Evolutionary conservation across 2,329 filamentous ascomycete species (phyloP), one percentile per base, ranked within the genome.

Genomic region (Cladophialophora exuberans): DNA sequence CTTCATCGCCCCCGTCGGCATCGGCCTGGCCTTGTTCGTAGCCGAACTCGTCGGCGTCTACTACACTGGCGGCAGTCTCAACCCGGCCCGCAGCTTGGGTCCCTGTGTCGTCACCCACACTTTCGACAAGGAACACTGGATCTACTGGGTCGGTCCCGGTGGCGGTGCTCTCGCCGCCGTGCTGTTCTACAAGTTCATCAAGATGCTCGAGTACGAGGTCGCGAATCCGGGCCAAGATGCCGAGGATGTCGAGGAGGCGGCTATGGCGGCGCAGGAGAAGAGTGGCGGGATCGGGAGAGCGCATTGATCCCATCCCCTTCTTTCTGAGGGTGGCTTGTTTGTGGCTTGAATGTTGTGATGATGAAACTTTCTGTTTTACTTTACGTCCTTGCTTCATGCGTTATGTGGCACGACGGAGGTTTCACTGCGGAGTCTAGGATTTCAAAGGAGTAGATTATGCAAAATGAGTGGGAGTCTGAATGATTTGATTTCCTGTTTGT

Each of bases 1-100:
- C 0, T 88, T 80, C 66, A 72, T 90, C 2, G 87, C 87, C 0
- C 87, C 87, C 0, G 72, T 90, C 2, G 86, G 84, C 10, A 89
- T 91, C 62, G 88, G 88, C 1, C 70, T 89, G 1, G 76, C 86
- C 0, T 77, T 90, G 50, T 90, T 90, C 68, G 78, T 89, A 28
- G 74, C 73, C 0, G 76, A 83, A 52, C 58, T 83, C 42, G 69
- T 76, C 76, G 75, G 75, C 25, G 72, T 75, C 33, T 74, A 71
- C 43, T 79, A 70, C 59, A 79, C 76, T n/a, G 76, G 76, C 22
- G 75, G 70, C 25, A 74, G 72, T 10, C 65, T 79, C 3, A 78
- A 79, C 53, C 76, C 76, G 1, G 75, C 76, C 13, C 72, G 76
- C 20, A 75, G 73, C 1, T 72, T 79, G 4, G 76, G 75, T 3